Evolutionary conservation across 768 basidiomycete species (phyloP), one percentile per base, ranked within the genome.

Genomic region (Podaxis sp.): DNA sequence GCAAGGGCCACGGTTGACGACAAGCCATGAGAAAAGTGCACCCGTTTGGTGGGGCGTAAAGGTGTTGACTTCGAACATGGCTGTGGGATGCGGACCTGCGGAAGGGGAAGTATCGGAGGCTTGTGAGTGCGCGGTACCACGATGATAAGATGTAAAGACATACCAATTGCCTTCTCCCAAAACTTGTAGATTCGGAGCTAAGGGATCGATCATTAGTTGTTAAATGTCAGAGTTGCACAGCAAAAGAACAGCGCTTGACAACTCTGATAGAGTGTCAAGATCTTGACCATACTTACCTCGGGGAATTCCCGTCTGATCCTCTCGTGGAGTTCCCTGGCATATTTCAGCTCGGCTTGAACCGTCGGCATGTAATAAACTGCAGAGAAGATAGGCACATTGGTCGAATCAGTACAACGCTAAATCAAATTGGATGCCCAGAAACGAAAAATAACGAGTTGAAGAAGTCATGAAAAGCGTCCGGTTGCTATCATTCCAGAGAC

Each of bases 41-140:
- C 89, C 89, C 0, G 86, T 89, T 68, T 90, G 84, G 66, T 85
- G 86, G 9, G 88, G 88, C 36, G 67, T 84, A 72, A 86, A 85
- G 1, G 83, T 84, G 69, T 90, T 84, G 63, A 89, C 81, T 70
- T 90, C 83, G 68, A 90, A 90, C 87, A 89, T 89, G 6, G 86
- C 81, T 8, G 82, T 84, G 0, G 89, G 85, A 66, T 90, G 89
- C 0, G 87, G 89, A 1, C 86, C 84, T 82, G 64, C 46, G 30
- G 9, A 62, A 52, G 24, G 30, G 39, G 19, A 17, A 49, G 53
- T 28, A 28, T 19, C 55, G 39, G 28, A 38, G 40, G 26, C 17
- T 46, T 19, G 33, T 33, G 8, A 19, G 44, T 9, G 15, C 8
- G 2, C 5, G 48, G 49, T 19, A 39, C 28, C 44, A 22, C 12